Conservation (phyloP, 2,329 filamentous ascomycete species). For the Chaetomium strumarium region DNA sequence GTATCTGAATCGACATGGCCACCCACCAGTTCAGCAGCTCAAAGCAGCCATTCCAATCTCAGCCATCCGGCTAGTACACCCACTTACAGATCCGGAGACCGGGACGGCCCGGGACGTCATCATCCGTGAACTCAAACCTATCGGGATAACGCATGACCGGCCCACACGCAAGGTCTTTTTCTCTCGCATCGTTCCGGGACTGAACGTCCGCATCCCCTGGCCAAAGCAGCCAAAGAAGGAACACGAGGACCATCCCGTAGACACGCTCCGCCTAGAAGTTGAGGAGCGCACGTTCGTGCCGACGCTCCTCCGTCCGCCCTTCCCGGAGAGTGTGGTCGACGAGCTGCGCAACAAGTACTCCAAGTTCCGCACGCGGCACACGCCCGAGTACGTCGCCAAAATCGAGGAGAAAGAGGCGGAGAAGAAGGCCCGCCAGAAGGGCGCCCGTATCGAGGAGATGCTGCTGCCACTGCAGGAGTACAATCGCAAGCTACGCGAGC, state of each 20-base stretch:
- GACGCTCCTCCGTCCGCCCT: slow-evolving; percentile 69
- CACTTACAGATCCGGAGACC: slow-evolving; percentile 60
- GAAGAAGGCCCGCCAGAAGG: slow-evolving; percentile 34
- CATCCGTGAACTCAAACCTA: slow-evolving; percentile 62
- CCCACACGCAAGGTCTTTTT: slow-evolving; percentile 43
- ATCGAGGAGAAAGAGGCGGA: slow-evolving; percentile 36
- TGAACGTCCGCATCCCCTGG: slow-evolving; percentile 72
- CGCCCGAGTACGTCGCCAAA: slow-evolving; percentile 60
- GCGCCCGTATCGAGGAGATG: slow-evolving; percentile 34
- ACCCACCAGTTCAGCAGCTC: slow-evolving; percentile 39
- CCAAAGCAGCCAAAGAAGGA: slow-evolving; percentile 50
- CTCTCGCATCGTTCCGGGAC: slow-evolving; percentile 60
- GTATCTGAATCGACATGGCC: slow-evolving; percentile 31
- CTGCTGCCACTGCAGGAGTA: slow-evolving; percentile 54
- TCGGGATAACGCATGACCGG: slow-evolving; percentile 45
- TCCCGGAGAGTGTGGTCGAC: slow-evolving; percentile 72
- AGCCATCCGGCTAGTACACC: slow-evolving; percentile 74
- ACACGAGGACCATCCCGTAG: slow-evolving; percentile 50
- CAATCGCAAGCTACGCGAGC: slow-evolving; percentile 48
- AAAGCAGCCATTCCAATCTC: slow-evolving; percentile 59
- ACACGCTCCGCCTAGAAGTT: slow-evolving; percentile 72
- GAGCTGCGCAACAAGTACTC: slow-evolving; percentile 82
- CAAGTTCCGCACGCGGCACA: slow-evolving; percentile 74
- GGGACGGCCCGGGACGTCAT: slow-evolving; percentile 66
- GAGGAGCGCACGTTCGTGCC: slow-evolving; percentile 72